Percentiles rank a stretch among this genome's conserved stretches.
These are phyloP conservation scores for Fusarium sp. DNA, from an alignment of 2,329 filamentous ascomycete genomes.

Conservation along the genomic window DNA sequence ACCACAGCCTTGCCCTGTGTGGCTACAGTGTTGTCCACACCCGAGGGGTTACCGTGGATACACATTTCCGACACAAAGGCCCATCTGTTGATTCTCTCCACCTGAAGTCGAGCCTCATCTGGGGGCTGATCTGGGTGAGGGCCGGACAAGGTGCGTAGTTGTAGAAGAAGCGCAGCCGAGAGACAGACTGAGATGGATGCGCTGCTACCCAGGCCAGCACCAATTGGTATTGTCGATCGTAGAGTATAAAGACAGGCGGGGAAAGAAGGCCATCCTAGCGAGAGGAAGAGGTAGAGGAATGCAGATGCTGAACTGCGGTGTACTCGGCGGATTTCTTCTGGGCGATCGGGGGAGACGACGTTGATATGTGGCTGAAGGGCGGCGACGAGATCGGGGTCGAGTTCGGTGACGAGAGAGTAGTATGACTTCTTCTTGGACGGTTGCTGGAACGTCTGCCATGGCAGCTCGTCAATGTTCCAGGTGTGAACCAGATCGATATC, in stretches of 20 bases:
- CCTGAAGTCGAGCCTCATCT: slow-evolving; percentile 87
- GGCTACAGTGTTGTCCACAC: slow-evolving; percentile 96
- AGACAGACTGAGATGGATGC: slow-evolving; percentile 95
- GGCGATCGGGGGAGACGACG: slow-evolving; percentile 73
- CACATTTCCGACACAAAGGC: slow-evolving; percentile 97
- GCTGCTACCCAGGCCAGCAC: slow-evolving; percentile 90
- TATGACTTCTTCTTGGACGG: slow-evolving; percentile 93
- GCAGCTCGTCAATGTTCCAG: slow-evolving; percentile 93
- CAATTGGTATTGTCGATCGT: slow-evolving; percentile 92
- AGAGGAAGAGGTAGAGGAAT: slow-evolving; percentile 94
- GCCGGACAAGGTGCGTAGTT: slow-evolving; percentile 87
- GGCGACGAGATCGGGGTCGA: slow-evolving; percentile 85
- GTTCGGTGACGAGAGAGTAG: slow-evolving; percentile 85
- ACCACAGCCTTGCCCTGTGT: slow-evolving; percentile 94
- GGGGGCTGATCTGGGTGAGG: slow-evolving; percentile 92
- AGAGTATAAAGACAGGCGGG: slow-evolving; percentile 89
- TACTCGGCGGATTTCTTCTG: slow-evolving; percentile 82
- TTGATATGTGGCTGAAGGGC: slow-evolving; percentile 84
- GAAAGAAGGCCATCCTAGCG: slow-evolving; percentile 82
- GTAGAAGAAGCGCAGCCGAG: slow-evolving; percentile 84
- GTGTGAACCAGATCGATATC: slow-evolving; percentile 91
- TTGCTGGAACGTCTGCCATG: slow-evolving; percentile 85
- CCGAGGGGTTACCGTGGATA: slow-evolving; percentile 96
- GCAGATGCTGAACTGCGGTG: slow-evolving; percentile 84
- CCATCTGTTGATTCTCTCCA: slow-evolving; percentile 97